These are phyloP conservation scores for Schizophyllum commune DNA, from an alignment of 1,284 basidiomycete species.

Conservation along the genomic window DNA sequence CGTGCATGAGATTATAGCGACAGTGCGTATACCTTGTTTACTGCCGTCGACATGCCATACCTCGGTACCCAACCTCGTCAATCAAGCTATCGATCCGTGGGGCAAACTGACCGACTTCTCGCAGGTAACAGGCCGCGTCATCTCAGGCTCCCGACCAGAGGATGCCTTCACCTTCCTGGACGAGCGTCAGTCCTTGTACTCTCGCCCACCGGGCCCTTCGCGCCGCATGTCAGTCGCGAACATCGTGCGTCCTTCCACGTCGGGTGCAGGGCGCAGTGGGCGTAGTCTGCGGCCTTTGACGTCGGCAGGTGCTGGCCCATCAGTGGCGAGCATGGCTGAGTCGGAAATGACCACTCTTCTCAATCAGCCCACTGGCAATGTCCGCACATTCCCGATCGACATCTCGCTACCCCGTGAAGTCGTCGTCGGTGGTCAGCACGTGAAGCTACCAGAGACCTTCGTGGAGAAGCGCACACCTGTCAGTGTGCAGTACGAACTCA, in stretches of 20 bases:
- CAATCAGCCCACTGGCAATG: constrained; percentile 5
- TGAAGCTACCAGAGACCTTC: constrained; percentile 39
- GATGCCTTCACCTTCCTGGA: constrained; percentile 35
- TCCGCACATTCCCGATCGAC: constrained; percentile 35
- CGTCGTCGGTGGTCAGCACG: constrained; percentile 26
- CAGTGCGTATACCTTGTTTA: no score
- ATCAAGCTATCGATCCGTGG: no score
- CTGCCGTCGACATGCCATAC: no score
- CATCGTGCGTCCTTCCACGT: background rate
- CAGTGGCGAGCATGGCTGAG: no score
- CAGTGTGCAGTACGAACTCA: constrained; percentile 42
- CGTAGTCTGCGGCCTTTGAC: background rate
- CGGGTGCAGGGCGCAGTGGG: no score
- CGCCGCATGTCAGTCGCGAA: background rate
- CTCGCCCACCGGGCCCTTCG: constrained; percentile 25
- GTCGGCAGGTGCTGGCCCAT: background rate
- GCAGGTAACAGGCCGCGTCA: constrained; percentile 38
- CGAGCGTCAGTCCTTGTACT: constrained; percentile 35
- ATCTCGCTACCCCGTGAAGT: constrained; percentile 27
- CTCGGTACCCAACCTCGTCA: no score
- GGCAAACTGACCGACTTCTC: background rate
- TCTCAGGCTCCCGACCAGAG: constrained; percentile 32
- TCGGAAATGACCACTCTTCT: no score
- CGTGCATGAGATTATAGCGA: constrained; percentile 34
- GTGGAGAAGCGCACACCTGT: constrained; percentile 35